Percentiles rank a stretch among this genome's conserved stretches.
These are phyloP conservation scores for Kwoniella sp. DNA, from an alignment of 768 basidiomycete species.

Conservation along the genomic window DNA sequence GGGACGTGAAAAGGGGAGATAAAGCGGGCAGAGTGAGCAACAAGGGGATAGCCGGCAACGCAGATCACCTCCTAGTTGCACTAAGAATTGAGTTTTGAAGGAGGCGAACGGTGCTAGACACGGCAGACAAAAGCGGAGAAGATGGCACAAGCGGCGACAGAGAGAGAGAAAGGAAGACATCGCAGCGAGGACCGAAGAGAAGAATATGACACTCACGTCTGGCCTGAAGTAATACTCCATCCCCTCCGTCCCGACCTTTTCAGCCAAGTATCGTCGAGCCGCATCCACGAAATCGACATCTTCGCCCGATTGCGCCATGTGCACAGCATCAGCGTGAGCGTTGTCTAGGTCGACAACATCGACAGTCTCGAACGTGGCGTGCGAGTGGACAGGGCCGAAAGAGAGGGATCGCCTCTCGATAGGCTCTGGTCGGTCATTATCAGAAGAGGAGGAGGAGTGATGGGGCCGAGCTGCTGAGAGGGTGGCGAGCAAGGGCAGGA, in stretches of 20 bases:
- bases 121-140: background rate
- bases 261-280: slow-evolving; percentile 34
- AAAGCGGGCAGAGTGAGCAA: too few species aligned
- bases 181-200: too few species aligned
- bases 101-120: too few species aligned
- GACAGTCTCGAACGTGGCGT: slow-evolving; percentile 60
- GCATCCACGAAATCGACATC: slow-evolving; percentile 37
- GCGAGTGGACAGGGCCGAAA: slow-evolving; percentile 79
- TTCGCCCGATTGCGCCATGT: slow-evolving; percentile 1
- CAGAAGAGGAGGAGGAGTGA: slow-evolving; percentile 13
- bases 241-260: slow-evolving; percentile 38
- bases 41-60: too few species aligned
- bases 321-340: background rate
- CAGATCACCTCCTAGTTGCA: too few species aligned
- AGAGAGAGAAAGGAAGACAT: background rate
- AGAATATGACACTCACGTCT: slow-evolving; percentile 52
- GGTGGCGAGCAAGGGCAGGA: slow-evolving; percentile 52
- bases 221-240: slow-evolving; percentile 52
- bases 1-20: too few species aligned
- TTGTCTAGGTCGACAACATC: slow-evolving; percentile 20
- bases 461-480: slow-evolving; percentile 31
- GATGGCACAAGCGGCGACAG: background rate
- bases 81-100: too few species aligned
- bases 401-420: slow-evolving; percentile 79
- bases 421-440: slow-evolving; percentile 4